These are phyloP conservation scores for Pseudonitzschia multiseries DNA, from an alignment of 108 stramenopile species.

Conservation along the genomic window DNA sequence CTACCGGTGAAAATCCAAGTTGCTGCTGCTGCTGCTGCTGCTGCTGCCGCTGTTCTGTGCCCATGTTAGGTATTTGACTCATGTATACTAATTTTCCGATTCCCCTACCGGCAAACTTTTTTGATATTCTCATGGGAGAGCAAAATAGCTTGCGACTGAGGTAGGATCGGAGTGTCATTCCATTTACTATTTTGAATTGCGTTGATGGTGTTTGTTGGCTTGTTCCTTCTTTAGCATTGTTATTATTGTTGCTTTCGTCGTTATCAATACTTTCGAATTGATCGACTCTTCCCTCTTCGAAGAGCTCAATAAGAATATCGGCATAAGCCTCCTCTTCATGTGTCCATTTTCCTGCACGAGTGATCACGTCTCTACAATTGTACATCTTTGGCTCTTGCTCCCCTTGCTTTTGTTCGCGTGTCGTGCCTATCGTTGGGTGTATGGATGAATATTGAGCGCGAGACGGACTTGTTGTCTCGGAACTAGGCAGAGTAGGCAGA, in stretches of 20 bases:
- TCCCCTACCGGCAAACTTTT: conserved; percentile 58
- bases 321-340: conserved; percentile 93
- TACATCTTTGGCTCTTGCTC: neutral
- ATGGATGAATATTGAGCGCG: too few species aligned
- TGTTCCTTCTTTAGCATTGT: neutral
- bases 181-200: conserved; percentile 47
- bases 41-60: neutral
- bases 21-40: neutral
- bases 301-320: conserved; percentile 79
- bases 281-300: conserved; percentile 80
- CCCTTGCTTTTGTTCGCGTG: too few species aligned
- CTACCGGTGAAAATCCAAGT: neutral
- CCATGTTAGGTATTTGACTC: neutral
- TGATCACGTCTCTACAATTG: neutral
- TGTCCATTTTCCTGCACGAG: conserved; percentile 83
- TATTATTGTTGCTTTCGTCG: neutral
- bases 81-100: conserved; percentile 45
- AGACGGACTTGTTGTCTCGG: too few species aligned
- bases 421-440: too few species aligned
- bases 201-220: neutral
- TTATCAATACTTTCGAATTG: conserved; percentile 34
- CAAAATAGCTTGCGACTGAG: conserved; percentile 91
- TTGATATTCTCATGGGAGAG: conserved; percentile 96
- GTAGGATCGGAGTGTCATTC: conserved; percentile 90
- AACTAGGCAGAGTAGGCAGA: too few species aligned